phyloP scores from a whole-genome alignment of 202 grass and related monocot genomes.

The Digitaria exilis region DNA sequence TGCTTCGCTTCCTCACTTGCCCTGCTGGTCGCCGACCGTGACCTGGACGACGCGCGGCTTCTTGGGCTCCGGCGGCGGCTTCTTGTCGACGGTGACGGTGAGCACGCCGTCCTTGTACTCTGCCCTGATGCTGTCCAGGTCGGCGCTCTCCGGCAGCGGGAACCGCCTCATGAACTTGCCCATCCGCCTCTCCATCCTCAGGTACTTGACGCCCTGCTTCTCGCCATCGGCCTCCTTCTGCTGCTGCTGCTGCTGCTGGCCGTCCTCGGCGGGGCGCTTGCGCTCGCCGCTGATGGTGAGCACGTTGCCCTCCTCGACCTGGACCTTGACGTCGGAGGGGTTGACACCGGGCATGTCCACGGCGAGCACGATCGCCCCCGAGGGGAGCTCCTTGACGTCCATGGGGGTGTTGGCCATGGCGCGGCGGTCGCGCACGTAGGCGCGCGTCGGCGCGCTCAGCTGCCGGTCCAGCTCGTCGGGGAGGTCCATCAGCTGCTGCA shows the following conservation, averaged over 20 bases:
- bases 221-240: neutral
- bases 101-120: conserved; percentile 59
- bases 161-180: conserved; percentile 62
- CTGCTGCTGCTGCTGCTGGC: neutral
- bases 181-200: conserved; percentile 61
- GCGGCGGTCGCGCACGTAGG: conserved; percentile 53
- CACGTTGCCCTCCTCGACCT: conserved; percentile 65
- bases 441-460: conserved; percentile 44
- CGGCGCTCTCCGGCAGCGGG: conserved; percentile 51
- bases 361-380: conserved; percentile 42
- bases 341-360: conserved; percentile 59
- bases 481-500: conserved; percentile 58
- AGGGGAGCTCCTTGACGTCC: conserved; percentile 67
- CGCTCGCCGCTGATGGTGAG: conserved; percentile 61
- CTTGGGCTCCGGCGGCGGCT: conserved; percentile 56
- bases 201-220: conserved; percentile 41
- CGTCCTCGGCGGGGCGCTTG: conserved; percentile 38
- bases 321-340: conserved; percentile 50
- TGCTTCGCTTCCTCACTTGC: neutral
- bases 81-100: conserved; percentile 53
- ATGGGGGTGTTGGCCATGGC: conserved; percentile 71
- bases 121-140: conserved; percentile 45
- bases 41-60: conserved; percentile 58
- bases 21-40: conserved; percentile 7
- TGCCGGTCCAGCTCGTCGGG: conserved; percentile 58